These are phyloP conservation scores for Melampsora larici-populina DNA, from an alignment of 1,284 basidiomycete genomes.

Conservation along the genomic window DNA sequence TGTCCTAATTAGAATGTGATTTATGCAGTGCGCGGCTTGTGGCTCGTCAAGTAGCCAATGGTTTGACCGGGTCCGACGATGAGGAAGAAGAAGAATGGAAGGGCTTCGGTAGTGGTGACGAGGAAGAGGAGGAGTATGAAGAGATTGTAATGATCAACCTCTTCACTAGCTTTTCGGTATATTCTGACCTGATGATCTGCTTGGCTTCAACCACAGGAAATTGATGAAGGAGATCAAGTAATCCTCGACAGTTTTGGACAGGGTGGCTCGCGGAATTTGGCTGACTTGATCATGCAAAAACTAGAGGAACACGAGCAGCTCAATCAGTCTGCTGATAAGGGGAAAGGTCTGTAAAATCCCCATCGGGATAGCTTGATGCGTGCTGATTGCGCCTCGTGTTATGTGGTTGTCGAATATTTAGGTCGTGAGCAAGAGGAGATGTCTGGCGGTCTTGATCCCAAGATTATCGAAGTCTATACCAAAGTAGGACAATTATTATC, in stretches of 20 bases:
- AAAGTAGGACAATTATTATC: constrained; percentile 84
- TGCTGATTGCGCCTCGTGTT: constrained; percentile 54
- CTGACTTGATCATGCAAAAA: constrained; percentile 93
- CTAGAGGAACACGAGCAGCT: constrained; percentile 65
- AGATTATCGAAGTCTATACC: constrained; percentile 89
- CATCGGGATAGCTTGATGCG: constrained; percentile 47
- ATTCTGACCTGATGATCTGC: background rate
- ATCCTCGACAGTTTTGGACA: constrained; percentile 74
- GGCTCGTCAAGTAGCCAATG: constrained; percentile 7
- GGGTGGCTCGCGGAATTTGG: constrained; percentile 77
- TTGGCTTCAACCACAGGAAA: constrained; percentile 62
- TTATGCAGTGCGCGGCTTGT: background rate
- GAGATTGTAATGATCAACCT: constrained; percentile 1
- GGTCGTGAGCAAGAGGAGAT: constrained; percentile 22
- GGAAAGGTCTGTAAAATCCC: constrained; percentile 58
- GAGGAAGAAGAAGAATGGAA: background rate
- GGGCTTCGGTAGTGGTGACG: constrained; percentile 6
- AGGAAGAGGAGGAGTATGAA: constrained; percentile 15
- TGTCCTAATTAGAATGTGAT: background rate
- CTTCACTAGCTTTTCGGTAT: background rate
- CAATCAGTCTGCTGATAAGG: constrained; percentile 45
- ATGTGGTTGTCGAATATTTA: background rate
- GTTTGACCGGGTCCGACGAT: background rate
- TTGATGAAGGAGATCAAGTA: constrained; percentile 80
- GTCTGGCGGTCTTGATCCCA: constrained; percentile 75